Conservation (phyloP, 352 stramenopile genomes). For the Nothophytophthora sp. region DNA sequence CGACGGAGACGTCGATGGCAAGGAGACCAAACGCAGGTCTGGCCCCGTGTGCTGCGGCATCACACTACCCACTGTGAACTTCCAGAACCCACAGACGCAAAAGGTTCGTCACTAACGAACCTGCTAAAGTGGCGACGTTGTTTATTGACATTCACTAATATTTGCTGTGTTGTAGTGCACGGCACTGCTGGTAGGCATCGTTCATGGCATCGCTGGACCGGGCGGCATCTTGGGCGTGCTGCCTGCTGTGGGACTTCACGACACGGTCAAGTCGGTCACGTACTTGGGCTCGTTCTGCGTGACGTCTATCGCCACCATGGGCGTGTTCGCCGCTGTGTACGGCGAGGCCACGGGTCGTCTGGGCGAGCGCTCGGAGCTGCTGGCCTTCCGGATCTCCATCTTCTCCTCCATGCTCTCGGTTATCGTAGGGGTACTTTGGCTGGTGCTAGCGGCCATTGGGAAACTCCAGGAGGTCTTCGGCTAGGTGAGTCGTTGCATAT, state of each 20-base stretch:
- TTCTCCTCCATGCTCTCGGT: constrained; percentile 87
- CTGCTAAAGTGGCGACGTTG: no score
- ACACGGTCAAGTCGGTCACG: constrained; percentile 74
- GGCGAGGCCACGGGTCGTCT: constrained; percentile 72
- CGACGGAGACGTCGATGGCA: constrained; percentile 13
- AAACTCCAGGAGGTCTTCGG: constrained; percentile 84
- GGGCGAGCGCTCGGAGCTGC: constrained; percentile 67
- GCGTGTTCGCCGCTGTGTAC: constrained; percentile 85
- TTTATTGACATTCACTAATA: no score
- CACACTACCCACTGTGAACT: constrained; percentile 54
- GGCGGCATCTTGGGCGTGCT: constrained; percentile 88
- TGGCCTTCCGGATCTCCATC: constrained; percentile 81
- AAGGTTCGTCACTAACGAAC: no score
- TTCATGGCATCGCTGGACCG: constrained; percentile 88
- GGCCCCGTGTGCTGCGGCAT: constrained; percentile 41
- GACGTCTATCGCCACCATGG: constrained; percentile 91
- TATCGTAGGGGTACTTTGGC: constrained; percentile 80
- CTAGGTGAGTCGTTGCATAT: constrained; percentile 16
- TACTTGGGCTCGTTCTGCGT: constrained; percentile 92
- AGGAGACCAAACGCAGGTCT: constrained; percentile 15
- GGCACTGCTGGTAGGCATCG: constrained; percentile 84
- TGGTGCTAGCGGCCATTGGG: constrained; percentile 70
- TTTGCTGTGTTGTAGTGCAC: constrained; percentile 48
- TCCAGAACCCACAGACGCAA: constrained; percentile 73
- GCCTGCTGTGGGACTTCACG: constrained; percentile 86